A percentile compares a stretch with the other conserved stretches of the same genome.
These are phyloP conservation scores for Galeopsis tetrahit DNA, from an alignment of 257 asterid species.

Conservation along the genomic window DNA sequence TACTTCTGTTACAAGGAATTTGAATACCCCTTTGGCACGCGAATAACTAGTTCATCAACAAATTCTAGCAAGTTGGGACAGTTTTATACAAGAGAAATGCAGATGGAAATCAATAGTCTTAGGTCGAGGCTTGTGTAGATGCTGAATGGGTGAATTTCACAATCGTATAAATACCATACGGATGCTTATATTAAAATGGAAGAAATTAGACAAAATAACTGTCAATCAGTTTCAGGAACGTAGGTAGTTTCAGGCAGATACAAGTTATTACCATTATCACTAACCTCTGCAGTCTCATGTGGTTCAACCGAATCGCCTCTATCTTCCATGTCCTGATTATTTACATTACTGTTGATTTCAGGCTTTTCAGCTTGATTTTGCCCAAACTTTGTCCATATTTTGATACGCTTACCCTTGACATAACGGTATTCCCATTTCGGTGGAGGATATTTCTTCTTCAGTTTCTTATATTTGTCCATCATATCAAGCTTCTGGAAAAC, in stretches of 20 bases:
- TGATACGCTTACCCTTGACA: slow-evolving; percentile 78
- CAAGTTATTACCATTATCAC: slow-evolving; percentile 28
- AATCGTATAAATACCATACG: neutral
- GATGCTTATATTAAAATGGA: neutral
- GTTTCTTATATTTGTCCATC: slow-evolving; percentile 69
- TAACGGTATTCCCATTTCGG: slow-evolving; percentile 85
- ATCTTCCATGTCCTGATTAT: slow-evolving; percentile 35
- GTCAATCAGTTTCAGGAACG: slow-evolving; percentile 4
- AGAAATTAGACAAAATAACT: neutral
- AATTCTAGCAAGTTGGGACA: too few relatives aligned
- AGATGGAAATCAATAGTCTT: too few relatives aligned
- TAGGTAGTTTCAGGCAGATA: slow-evolving; percentile 33
- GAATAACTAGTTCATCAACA: too few relatives aligned
- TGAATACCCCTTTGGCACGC: too few relatives aligned
- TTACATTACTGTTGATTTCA: slow-evolving; percentile 17
- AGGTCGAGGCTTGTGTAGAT: too few relatives aligned
- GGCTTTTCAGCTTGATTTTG: slow-evolving; percentile 27
- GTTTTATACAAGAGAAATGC: too few relatives aligned
- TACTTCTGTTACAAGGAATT: too few relatives aligned
- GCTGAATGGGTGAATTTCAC: neutral
- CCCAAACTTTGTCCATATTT: slow-evolving; percentile 52
- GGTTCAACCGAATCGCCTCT: slow-evolving; percentile 34
- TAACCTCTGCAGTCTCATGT: slow-evolving; percentile 39
- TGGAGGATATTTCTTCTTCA: slow-evolving; percentile 81
- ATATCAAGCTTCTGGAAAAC: slow-evolving; percentile 72